Percentiles rank a stretch among this genome's conserved stretches.
Evolutionary conservation across 768 basidiomycete species (phyloP).

Genomic region (Tulasnella sp.): DNA sequence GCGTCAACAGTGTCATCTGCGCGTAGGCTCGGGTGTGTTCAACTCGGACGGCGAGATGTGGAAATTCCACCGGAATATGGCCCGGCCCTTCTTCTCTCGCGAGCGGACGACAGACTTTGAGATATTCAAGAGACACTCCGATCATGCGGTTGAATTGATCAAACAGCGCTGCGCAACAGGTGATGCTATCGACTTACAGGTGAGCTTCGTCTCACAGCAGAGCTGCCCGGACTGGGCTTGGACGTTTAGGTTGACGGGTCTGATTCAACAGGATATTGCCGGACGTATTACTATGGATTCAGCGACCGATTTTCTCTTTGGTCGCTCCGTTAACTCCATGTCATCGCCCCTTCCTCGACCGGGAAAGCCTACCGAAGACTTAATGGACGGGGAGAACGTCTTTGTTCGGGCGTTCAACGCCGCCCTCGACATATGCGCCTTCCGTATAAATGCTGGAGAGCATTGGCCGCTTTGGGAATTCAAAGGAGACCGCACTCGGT

Average conservation of each 20-base stretch:
- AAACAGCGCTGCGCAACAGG: conserved; percentile 52
- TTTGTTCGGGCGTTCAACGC: conserved; percentile 19
- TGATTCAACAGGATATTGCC: conserved; percentile 50
- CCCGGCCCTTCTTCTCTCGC: conserved; percentile 69
- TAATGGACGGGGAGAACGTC: conserved; percentile 41
- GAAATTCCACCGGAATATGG: conserved; percentile 75
- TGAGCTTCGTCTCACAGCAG: conserved; percentile 36
- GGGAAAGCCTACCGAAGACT: conserved; percentile 41
- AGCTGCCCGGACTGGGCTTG: neutral
- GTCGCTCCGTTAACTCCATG: conserved; percentile 59
- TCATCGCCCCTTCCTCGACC: conserved; percentile 46
- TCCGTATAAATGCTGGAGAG: conserved; percentile 4
- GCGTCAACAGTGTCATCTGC: no score
- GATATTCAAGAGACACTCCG: conserved; percentile 59
- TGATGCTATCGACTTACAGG: conserved; percentile 62
- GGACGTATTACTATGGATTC: conserved; percentile 68
- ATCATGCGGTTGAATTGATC: conserved; percentile 52
- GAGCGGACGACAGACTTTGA: conserved; percentile 67
- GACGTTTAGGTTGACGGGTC: neutral
- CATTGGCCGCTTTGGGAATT: conserved; percentile 53
- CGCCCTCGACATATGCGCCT: neutral
- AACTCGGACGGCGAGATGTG: conserved; percentile 58
- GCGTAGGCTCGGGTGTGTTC: conserved; percentile 63
- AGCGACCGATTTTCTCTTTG: conserved; percentile 68
- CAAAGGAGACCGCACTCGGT: conserved; percentile 48